Conservation (phyloP, 805 yeast genomes). For the Candida nanaspora region DNA sequence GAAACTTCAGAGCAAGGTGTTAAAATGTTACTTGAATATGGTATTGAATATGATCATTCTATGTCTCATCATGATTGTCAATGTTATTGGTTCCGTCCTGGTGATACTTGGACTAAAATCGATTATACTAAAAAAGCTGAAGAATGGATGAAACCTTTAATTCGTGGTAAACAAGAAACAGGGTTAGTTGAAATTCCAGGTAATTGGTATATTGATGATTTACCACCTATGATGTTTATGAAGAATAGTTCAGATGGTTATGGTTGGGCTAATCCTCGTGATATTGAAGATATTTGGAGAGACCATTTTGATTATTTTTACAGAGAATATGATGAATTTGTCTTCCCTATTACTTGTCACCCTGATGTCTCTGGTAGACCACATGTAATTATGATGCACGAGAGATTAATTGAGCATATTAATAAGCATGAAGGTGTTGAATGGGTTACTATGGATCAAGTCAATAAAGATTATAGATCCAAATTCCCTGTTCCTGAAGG, state of each 20-base stretch:
- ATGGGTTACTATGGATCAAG: conserved; percentile 32
- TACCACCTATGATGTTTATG: conserved; percentile 33
- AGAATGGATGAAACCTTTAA: conserved; percentile 31
- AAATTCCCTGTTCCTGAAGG: conserved; percentile 21
- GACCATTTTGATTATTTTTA: conserved; percentile 32
- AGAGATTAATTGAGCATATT: conserved; percentile 27
- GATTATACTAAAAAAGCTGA: conserved; percentile 27
- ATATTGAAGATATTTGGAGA: conserved; percentile 30
- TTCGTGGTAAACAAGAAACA: conserved; percentile 22
- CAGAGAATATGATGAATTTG: conserved; percentile 29
- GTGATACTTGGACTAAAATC: conserved; percentile 30
- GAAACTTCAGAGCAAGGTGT: conserved; percentile 28
- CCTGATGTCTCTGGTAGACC: conserved; percentile 33
- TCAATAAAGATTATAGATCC: conserved; percentile 24
- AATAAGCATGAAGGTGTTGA: conserved; percentile 31
- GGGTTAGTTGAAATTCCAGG: conserved; percentile 31
- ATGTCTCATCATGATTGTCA: conserved; percentile 30
- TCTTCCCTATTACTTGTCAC: conserved; percentile 31
- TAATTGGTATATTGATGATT: conserved; percentile 30
- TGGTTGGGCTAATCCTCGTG: conserved; percentile 30
- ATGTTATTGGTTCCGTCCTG: conserved; percentile 29
- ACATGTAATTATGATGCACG: conserved; percentile 29
- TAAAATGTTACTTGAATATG: conserved; percentile 26
- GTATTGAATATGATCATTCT: conserved; percentile 31
- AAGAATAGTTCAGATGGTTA: conserved; percentile 24